These are phyloP conservation scores for Pseudogymnoascus sp. DNA, from an alignment of 2,329 filamentous ascomycete species.

Conservation along the genomic window DNA sequence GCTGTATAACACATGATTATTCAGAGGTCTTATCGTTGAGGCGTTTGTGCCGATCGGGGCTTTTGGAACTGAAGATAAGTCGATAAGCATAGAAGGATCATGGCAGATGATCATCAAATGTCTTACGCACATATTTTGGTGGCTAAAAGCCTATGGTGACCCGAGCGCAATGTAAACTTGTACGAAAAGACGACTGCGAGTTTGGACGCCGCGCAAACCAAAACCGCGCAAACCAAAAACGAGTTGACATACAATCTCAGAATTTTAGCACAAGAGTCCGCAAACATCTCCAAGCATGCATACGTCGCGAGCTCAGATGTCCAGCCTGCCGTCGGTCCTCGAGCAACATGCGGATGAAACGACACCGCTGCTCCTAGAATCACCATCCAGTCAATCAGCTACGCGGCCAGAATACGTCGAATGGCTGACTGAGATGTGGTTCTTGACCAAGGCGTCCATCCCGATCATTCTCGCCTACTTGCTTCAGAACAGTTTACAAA, in stretches of 20 bases:
- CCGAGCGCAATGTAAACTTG: neutral
- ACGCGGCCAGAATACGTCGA: constrained; percentile 27
- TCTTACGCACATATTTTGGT: neutral
- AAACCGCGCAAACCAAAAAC: neutral
- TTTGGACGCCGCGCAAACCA: neutral
- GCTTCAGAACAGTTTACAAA: constrained; percentile 79
- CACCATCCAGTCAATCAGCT: constrained; percentile 37
- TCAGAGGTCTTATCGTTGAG: neutral
- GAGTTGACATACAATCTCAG: neutral
- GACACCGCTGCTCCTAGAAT: neutral
- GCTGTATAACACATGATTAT: neutral
- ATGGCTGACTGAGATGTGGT: constrained; percentile 52
- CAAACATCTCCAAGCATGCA: neutral
- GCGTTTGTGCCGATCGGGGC: neutral
- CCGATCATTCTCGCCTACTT: constrained; percentile 80
- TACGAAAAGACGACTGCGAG: neutral
- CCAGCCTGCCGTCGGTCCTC: neutral
- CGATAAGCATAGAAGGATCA: neutral
- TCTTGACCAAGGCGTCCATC: constrained; percentile 59
- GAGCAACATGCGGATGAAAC: neutral
- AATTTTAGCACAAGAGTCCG: neutral
- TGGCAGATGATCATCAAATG: neutral
- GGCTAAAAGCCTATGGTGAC: neutral
- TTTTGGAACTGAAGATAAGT: neutral
- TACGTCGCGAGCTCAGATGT: neutral